Base-by-base conservation (phyloP, 352 stramenopile genomes). In the Phytopythium helicoides region DNA sequence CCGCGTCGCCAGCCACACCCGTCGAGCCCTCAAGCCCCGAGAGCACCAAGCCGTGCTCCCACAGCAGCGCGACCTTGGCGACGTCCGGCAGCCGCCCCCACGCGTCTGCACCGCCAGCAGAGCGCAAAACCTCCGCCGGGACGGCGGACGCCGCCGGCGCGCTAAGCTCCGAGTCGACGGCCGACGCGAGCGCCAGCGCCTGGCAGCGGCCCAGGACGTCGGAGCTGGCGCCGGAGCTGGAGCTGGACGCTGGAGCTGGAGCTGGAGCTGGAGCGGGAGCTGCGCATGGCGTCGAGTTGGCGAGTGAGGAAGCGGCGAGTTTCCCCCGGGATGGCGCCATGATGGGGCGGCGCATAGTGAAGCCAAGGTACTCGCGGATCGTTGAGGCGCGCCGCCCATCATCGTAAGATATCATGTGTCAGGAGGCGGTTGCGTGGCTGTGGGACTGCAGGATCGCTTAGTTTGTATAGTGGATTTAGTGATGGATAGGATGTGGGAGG, bases 1-100 rank as follows among this genome's bases (percentile, higher is more conserved):
- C 23, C 31, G 47, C 15, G 1, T 60, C 39, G 39, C 40, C 55
- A 36, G 53, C 47, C n/a, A 54, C 54, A 26, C 53, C 19, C 5
- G 25, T 48, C 16, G 52, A 66, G 64, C 49, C 64, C 8, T 47
- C 60, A 25, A 48, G 64, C 25, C 66, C 64, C 9, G 56, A 52
- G 19, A 76, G 59, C 18, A 78, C 71, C 63, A 79, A 82, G 3
- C 71, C 74, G 23, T 86, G 58, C 18, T 52, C 56, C 68, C 68
- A 86, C 4, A 86, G 58, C 19, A 86, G 26, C 14, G 63, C 71
- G 6, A 79, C 59, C 52, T 78, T 78, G 14, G 62, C 52, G 12
- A 47, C 52, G 40, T 86, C 74, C 26, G 68, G 42, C 45, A 86
- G 58, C 8, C 54, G 37, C 35, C 18, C 54, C 71, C 71, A 86